Base-by-base conservation (phyloP, 106 monocot species). In the Dendrobium chrysotoxum region DNA sequence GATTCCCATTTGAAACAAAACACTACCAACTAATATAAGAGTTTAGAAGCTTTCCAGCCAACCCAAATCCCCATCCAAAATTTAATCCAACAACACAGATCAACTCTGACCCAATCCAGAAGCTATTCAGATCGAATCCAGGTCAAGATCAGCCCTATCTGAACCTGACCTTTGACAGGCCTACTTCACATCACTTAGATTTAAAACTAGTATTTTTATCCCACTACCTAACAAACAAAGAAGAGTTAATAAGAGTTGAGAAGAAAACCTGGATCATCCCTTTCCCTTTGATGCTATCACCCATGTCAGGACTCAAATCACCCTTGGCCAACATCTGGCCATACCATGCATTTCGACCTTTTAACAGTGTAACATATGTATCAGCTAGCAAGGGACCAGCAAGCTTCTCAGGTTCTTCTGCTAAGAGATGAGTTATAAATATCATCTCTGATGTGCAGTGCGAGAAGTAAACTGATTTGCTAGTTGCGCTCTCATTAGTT, bases 391-490 rank as follows among this genome's bases (percentile, higher is more conserved):
- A 84, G 16, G 96, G 96, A 35, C 96, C 96, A 23, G 96, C 96
- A 42, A 97, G 90, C 72, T 94, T 97, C 86, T 97, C 96, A 8
- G 96, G 96, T 45, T 94, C 83, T 77, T 94, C 96, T 5, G 93
- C 83, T 89, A 97, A 47, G 13, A 97, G 86, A 79, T 97, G 96
- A 64, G 96, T 97, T 38, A 97, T 97, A 66, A 93, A 94, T 76
- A 97, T 97, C 96, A 97, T 97, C 83, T 97, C 96, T 20, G 96
- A 97, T 38, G 94, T 97, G 82, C 96, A 97, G 75, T 91, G 93
- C 21, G 96, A 90, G 84, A 97, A 97, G 76, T 97, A 97, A 35
- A 97, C 94, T 5, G 96, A 84, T 84, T 97, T 97, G 85, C 96
- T 97, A 0, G 96, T 97, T 28, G 96, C 96, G 77, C 96, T 97